A percentile compares a stretch with the other conserved stretches of the same genome.
phyloP scores from a whole-genome alignment of 148 eudicot genomes.

The Vaccinium corymbosum region DNA sequence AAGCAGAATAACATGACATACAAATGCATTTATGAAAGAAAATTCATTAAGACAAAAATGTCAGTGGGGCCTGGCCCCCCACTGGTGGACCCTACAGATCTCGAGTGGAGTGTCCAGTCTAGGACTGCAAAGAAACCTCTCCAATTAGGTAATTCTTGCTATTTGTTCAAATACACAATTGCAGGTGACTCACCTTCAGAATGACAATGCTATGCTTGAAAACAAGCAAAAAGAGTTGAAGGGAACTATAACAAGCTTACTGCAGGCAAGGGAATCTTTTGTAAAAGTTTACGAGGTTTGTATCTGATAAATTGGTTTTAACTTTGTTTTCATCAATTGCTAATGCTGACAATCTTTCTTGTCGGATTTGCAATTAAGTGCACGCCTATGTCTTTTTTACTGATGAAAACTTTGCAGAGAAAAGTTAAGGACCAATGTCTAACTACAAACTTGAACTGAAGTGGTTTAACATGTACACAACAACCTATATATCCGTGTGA shows the following conservation, averaged over 20 bases:
- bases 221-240: constrained; percentile 59
- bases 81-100: background rate
- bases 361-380: background rate
- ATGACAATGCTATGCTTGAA: constrained; percentile 52
- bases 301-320: background rate
- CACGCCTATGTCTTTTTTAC: background rate
- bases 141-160: background rate
- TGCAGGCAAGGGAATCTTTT: constrained; percentile 51
- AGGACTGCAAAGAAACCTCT: background rate
- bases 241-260: constrained; percentile 38
- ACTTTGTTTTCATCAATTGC: background rate
- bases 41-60: too few species aligned
- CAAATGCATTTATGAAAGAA: too few species aligned
- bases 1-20: too few species aligned
- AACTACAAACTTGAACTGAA: background rate
- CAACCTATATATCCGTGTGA: background rate
- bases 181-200: constrained; percentile 50
- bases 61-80: background rate
- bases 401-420: background rate
- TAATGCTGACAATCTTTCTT: too few species aligned
- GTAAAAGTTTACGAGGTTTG: constrained; percentile 54
- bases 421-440: background rate
- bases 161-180: background rate
- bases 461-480: background rate
- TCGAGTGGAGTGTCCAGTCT: background rate